phyloP scores from a whole-genome alignment of 257 asterid genomes.

The Leptodermis oblonga region DNA sequence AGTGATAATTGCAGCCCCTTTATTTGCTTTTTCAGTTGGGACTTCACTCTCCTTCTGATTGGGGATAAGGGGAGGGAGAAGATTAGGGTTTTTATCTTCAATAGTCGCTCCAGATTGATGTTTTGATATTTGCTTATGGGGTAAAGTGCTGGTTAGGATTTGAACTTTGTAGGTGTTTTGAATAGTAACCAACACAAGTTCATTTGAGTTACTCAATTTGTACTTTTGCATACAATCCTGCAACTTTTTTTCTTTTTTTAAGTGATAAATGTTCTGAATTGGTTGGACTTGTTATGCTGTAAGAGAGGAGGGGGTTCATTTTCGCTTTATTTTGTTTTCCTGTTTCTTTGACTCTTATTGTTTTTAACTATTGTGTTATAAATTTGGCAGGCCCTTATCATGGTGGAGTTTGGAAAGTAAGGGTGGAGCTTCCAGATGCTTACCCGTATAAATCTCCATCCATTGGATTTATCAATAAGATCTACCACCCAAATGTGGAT shows the following conservation, averaged over 20 bases:
- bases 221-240: neutral
- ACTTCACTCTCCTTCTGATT: neutral
- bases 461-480: constrained; percentile 85
- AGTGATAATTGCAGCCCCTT: neutral
- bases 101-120: constrained; percentile 1
- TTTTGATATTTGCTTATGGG: neutral
- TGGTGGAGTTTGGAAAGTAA: constrained; percentile 96
- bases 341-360: neutral
- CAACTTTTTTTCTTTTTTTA: neutral
- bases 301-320: too few species aligned
- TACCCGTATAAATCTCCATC: constrained; percentile 98
- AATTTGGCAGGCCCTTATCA: constrained; percentile 74
- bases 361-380: neutral
- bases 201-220: neutral
- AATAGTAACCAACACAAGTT: neutral
- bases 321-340: neutral
- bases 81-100: neutral
- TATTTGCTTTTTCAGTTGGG: constrained; percentile 7
- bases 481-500: constrained; percentile 97
- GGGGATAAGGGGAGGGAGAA: neutral
- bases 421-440: constrained; percentile 98
- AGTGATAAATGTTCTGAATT: neutral
- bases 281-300: neutral
- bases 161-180: neutral
- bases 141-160: neutral